Conservation (phyloP, 768 basidiomycete genomes). For the Hemileccinum impolitum region DNA sequence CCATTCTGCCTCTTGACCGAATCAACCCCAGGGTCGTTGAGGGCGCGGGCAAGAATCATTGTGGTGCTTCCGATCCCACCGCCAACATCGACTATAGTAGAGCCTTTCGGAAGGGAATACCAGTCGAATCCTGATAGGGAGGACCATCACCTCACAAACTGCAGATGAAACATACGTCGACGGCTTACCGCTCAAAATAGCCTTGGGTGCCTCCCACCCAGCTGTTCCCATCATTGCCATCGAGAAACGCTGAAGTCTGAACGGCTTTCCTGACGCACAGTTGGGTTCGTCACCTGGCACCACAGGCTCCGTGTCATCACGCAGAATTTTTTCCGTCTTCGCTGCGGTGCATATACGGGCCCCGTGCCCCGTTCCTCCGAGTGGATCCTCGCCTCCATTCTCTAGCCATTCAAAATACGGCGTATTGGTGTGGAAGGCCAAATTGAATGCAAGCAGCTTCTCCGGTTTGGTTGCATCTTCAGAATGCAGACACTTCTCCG, state of each 20-base stretch:
- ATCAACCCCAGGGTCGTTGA: slow-evolving; percentile 18
- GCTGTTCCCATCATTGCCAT: slow-evolving; percentile 73
- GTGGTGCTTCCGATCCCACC: slow-evolving; percentile 62
- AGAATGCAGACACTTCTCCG: not conserved
- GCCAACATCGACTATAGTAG: slow-evolving; percentile 63
- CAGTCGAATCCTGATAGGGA: slow-evolving; percentile 54
- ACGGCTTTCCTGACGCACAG: slow-evolving; percentile 33
- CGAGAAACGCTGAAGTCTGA: slow-evolving; percentile 65
- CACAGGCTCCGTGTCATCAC: not conserved
- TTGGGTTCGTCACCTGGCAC: not conserved
- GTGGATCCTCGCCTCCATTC: slow-evolving; percentile 40
- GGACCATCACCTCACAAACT: not conserved
- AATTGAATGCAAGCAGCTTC: slow-evolving; percentile 56
- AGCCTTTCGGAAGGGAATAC: slow-evolving; percentile 45
- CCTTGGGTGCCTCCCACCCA: slow-evolving; percentile 66
- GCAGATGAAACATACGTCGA: not conserved
- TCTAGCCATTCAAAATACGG: slow-evolving; percentile 78
- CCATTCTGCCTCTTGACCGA: slow-evolving; percentile 1
- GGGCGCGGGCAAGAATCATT: slow-evolving; percentile 40
- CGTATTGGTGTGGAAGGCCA: slow-evolving; percentile 55
- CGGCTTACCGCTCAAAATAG: slow-evolving; percentile 49
- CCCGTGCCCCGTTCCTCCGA: slow-evolving; percentile 20
- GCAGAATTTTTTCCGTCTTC: not conserved
- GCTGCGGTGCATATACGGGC: slow-evolving; percentile 7
- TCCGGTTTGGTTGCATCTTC: slow-evolving; percentile 5